Evolutionary conservation across 2,329 filamentous ascomycete species (phyloP), one percentile per base, ranked within the genome.

Genomic region (Botrytis galanthina): DNA sequence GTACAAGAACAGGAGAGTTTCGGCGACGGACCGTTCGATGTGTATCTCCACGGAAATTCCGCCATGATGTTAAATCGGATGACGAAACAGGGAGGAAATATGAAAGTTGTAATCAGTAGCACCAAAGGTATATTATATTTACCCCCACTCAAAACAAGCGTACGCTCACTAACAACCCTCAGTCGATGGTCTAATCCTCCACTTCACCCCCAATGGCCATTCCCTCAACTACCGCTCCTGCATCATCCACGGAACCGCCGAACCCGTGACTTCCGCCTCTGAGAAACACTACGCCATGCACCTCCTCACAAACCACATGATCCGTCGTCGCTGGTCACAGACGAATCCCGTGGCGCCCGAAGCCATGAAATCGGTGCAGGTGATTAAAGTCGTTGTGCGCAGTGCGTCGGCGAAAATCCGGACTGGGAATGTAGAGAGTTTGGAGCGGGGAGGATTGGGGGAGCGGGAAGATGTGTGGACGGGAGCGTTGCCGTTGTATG

Each of bases 221-320:
- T 93, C 89, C 83, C 94, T 93, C 85, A 95, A 96, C 84, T 97
- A 95, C 84, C 92, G 93, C 75, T 70, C 66, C 10, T 92, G 92
- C 29, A 84, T 93, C 10, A 85, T 95, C 26, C 93, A 95, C 79
- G 93, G 93, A 1, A 87, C 90, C 80, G 93, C 91, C 0, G 85
- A 82, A 22, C 81, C 91, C 4, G 91, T 96, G 10, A 87, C 88
- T 4, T 88, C 91, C 73, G 57, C 69, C n/a, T 37, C 48, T 9
- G 51, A 57, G 32, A 57, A 57, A 57, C n/a, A 8, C n/a, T 57
- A 57, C 51, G 51, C 51, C 14, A 57, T 57, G 51, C 51, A 57
- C 3, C 39, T 42, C 54, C 39, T 72, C 73, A 57, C 51, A 12
- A 73, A 74, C 54, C 70, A 68, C 39, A 72, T 70, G 73, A 42